Conservation (phyloP, 176 grass and related monocot genomes). For the Triticum aestivum region DNA sequence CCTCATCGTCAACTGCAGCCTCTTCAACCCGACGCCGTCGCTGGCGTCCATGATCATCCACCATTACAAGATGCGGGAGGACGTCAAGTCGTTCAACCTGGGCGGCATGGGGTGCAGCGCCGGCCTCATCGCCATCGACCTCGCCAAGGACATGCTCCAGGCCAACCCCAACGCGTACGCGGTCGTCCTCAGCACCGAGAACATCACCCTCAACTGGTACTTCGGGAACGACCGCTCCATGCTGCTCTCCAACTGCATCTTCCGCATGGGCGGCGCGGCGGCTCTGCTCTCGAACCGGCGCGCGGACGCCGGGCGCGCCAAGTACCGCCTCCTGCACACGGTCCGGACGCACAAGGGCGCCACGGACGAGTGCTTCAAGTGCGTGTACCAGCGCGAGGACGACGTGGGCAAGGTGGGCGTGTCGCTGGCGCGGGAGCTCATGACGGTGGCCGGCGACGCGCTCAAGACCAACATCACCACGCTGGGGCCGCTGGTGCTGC, state of each 20-base stretch:
- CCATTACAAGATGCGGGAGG: constrained; percentile 65
- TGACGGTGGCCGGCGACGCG: constrained; percentile 66
- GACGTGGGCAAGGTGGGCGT: constrained; percentile 41
- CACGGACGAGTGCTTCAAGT: constrained; percentile 61
- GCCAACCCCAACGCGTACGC: constrained; percentile 53
- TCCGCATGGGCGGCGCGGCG: constrained; percentile 70
- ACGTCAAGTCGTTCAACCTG: constrained; percentile 78
- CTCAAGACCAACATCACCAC: constrained; percentile 89
- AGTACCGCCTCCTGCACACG: constrained; percentile 71
- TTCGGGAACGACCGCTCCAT: constrained; percentile 72
- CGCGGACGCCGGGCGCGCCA: constrained; percentile 56
- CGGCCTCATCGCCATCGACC: constrained; percentile 70
- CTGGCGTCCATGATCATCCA: constrained; percentile 77
- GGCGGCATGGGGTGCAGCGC: constrained; percentile 85
- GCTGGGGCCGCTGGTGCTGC: constrained; percentile 61
- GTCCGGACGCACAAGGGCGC: constrained; percentile 79
- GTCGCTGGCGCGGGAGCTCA: constrained; percentile 66
- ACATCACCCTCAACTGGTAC: constrained; percentile 83
- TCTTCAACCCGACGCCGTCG: constrained; percentile 78
- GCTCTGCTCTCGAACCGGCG: constrained; percentile 66
- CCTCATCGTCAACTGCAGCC: constrained; percentile 78
- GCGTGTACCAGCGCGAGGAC: constrained; percentile 81
- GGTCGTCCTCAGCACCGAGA: constrained; percentile 73
- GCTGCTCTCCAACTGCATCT: constrained; percentile 84
- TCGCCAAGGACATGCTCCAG: constrained; percentile 76